Evolutionary conservation across 179 eudicot genomes (phyloP).

Genomic region (Beta macrorhiza): DNA sequence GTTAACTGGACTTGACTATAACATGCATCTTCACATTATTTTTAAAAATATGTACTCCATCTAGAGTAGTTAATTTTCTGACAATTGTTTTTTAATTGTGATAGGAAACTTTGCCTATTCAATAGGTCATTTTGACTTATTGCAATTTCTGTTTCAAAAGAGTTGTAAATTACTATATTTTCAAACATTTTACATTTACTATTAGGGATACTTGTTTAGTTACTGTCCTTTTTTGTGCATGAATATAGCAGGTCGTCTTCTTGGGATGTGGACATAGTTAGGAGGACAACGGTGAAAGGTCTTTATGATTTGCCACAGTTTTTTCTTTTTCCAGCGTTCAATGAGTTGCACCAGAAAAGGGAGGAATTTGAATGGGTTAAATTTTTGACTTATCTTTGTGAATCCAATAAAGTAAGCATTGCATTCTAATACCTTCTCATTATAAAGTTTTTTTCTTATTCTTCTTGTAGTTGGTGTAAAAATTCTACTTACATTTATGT

Average conservation of each 20-base stretch:
- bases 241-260: slow-evolving; percentile 17
- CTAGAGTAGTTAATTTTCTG: background rate
- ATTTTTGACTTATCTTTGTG: slow-evolving; percentile 27
- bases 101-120: background rate
- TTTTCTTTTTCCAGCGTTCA: slow-evolving; percentile 23
- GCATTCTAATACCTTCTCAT: background rate
- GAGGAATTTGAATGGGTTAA: slow-evolving; percentile 28
- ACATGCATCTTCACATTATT: background rate
- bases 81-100: background rate
- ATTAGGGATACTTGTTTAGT: background rate
- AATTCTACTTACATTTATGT: background rate
- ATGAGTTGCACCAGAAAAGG: background rate
- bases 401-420: slow-evolving; percentile 24
- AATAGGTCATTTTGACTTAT: no score
- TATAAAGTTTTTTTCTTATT: background rate
- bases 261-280: slow-evolving; percentile 33
- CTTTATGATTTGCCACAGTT: slow-evolving; percentile 32
- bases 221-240: background rate
- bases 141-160: no score
- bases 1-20: background rate
- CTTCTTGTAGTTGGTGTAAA: background rate
- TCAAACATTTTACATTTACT: no score
- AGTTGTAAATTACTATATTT: no score
- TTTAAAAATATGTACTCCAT: background rate
- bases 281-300: slow-evolving; percentile 2